Base-by-base conservation (phyloP, 2,329 filamentous ascomycete species). In the Cercospora citrullina region DNA sequence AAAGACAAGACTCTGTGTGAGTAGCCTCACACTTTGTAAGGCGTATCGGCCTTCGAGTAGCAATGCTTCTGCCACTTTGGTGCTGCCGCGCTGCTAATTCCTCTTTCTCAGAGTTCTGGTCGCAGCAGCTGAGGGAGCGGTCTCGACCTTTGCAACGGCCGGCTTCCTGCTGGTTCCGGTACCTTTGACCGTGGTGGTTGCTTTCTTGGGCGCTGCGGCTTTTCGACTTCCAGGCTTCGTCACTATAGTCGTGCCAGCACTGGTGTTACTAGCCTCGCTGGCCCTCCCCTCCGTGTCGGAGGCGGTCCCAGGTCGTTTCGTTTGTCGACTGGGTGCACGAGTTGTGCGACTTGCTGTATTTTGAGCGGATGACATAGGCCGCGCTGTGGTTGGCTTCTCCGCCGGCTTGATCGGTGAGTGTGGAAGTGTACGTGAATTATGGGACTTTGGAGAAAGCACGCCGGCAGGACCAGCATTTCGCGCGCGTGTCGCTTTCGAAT, bases 371-470 rank as follows among this genome's bases (percentile, higher is more conserved):
- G 60, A 60, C 62, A 51, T 51, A 14, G 67, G 65, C 63, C 68
- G 66, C 7, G 61, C 33, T 26, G 55, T 48, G 9, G 85, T 83
- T 3, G 86, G 83, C 75, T 90, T 89, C 26, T 81, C 79, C 14
- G 87, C 85, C n/a, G 68, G 65, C 63, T 73, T 73, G 30, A 72
- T 64, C n/a, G 74, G 85, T 1, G 85, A 87, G 60, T 87, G 86
- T 21, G 87, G 87, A 23, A 87, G 82, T 16, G 91, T 85, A 62
- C 91, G 88, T 5, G 91, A 91, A 76, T 96, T 96, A 67, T 90
- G 90, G 0, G 92, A 94, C 63, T 91, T 90, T 1, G 93, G 93
- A 1, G 93, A 96, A 2, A 96, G 84, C 42, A 96, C 86, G 78
- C 90, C 85, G 60, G 84, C 64, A 6, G 74, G 73, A 12, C 68